phyloP scores from a whole-genome alignment of 2,329 filamentous ascomycete species.

The Penicillium sp. region DNA sequence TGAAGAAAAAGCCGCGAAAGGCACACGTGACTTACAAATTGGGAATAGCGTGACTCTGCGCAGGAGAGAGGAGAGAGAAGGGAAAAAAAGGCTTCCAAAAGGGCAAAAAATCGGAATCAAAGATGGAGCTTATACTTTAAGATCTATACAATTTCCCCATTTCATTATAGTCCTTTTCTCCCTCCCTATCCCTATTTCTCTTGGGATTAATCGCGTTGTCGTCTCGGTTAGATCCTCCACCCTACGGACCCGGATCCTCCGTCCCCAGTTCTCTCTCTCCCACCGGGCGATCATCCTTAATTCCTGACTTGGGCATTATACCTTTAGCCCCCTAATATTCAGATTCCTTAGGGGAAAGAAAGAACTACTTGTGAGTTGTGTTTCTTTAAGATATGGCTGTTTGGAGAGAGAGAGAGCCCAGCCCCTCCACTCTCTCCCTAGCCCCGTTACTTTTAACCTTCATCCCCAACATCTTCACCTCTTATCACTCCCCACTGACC shows the following conservation, averaged over 20 bases:
- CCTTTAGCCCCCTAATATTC: constrained; percentile 4
- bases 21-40: constrained; percentile 17
- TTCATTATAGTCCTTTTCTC: neutral
- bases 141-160: neutral
- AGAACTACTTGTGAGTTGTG: neutral
- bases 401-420: constrained; percentile 17
- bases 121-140: constrained; percentile 5
- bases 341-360: neutral
- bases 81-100: constrained; percentile 4
- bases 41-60: constrained; percentile 19
- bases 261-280: constrained; percentile 27
- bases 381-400: neutral
- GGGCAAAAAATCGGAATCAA: neutral
- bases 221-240: constrained; percentile 25
- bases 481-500: constrained; percentile 17
- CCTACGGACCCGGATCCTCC: constrained; percentile 28
- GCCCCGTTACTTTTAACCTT: constrained; percentile 15
- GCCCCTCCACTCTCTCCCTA: constrained; percentile 33
- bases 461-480: constrained; percentile 14
- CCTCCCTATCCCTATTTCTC: neutral
- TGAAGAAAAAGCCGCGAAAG: constrained; percentile 19
- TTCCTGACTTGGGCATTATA: constrained; percentile 22
- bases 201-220: constrained; percentile 10
- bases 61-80: neutral
- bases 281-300: constrained; percentile 24